Base-by-base conservation (phyloP, 225 moss, liverwort and hornwort genomes). In the Straminergon stramineum region DNA sequence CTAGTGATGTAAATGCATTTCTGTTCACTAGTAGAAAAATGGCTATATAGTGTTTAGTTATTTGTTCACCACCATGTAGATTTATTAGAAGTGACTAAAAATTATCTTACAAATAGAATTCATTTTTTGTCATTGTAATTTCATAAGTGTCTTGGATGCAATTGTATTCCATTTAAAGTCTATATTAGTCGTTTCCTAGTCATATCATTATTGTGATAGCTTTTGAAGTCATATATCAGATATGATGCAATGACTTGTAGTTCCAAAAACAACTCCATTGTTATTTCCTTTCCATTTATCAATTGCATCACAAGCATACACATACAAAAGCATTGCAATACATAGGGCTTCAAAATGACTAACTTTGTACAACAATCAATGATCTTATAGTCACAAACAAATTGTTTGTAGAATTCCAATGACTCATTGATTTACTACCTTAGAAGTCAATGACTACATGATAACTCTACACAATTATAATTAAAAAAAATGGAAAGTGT, bases 41-140 rank as follows among this genome's bases (percentile, higher is more conserved):
- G 10, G 3, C 19, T 35, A 30, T 35, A 30, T 48, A 48, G 48
- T 48, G 9, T 48, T 39, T 70, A 24, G 24, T 70, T 70, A 39
- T 2, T 24, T 0, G 4, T 70, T 70, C 1, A 70, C n/a, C 0
- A n/a, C 13, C 4, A n/a, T 39, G 7, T 24, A 39, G 24, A 39
- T 4, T 70, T 70, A 70, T 70, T 39, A 70, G 20, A 70, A 24
- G 13, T n/a, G 14, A 70, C 10, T 39, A 13, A 8, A 39, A 70
- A 23, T 39, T 23, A 70, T n/a, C 20, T 4, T 23, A n/a, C 4
- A 39, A 2, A 24, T 39, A 39, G 8, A 39, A 39, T 23, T 24
- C 4, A 14, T 24, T 13, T 70, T 70, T 24, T 24, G 8, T 13
- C 39, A n/a, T 69, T 24, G 14, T 70, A 39, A 39, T 70, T 13